Conservation (phyloP, 805 yeast genomes). For the Candida alai region DNA sequence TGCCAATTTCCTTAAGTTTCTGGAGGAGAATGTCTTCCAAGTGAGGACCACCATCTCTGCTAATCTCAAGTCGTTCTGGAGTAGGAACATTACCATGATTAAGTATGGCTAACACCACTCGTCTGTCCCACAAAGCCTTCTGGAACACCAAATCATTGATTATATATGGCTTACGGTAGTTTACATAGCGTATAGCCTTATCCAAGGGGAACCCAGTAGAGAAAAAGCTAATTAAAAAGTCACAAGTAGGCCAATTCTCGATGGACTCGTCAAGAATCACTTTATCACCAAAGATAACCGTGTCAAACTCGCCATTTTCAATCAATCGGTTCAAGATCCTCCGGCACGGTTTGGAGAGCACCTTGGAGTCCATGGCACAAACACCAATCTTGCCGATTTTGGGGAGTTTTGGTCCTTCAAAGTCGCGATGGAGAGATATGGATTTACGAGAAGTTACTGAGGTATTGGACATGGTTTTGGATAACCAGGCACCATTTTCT, state of each 20-base stretch:
- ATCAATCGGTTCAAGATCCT: constrained; percentile 83
- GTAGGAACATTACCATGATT: constrained; percentile 85
- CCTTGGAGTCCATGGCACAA: constrained; percentile 98
- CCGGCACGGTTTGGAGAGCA: constrained; percentile 91
- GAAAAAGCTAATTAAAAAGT: constrained; percentile 87
- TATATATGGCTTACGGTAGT: constrained; percentile 82
- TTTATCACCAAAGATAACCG: constrained; percentile 95
- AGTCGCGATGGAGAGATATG: constrained; percentile 32
- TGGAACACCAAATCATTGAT: constrained; percentile 90
- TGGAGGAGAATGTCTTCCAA: constrained; percentile 52
- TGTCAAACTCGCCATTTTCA: constrained; percentile 93
- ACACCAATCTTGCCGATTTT: constrained; percentile 93
- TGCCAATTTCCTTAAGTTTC: constrained; percentile 44
- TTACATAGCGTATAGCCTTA: constrained; percentile 88
- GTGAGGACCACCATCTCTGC: constrained; percentile 96
- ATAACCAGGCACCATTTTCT: constrained; percentile 10
- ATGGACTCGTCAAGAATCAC: constrained; percentile 90
- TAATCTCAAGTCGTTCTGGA: constrained; percentile 81
- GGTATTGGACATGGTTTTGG: constrained; percentile 35
- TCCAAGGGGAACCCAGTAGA: constrained; percentile 96
- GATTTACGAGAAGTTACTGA: constrained; percentile 29
- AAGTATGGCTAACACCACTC: constrained; percentile 75
- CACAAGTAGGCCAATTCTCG: constrained; percentile 99
- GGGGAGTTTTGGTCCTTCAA: constrained; percentile 47
- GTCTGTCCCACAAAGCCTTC: constrained; percentile 95